These are phyloP conservation scores for Micractinium conductrix DNA, from an alignment of 139 green algal genomes.

Conservation along the genomic window DNA sequence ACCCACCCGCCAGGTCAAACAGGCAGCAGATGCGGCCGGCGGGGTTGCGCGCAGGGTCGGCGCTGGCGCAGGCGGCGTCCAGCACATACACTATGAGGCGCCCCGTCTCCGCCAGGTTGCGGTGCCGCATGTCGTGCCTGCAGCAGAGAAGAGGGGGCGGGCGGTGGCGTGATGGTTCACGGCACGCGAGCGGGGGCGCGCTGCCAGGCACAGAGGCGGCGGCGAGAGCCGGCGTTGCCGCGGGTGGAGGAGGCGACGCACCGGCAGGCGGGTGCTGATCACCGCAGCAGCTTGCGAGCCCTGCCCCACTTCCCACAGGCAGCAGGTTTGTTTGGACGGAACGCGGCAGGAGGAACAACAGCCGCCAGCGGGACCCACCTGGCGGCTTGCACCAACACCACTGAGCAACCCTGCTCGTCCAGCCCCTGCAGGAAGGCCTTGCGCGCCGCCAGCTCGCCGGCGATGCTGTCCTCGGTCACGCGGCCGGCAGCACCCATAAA, in stretches of 20 bases:
- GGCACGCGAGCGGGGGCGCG: too few relatives aligned
- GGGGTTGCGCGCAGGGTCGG: constrained; percentile 38
- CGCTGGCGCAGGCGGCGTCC: constrained; percentile 44
- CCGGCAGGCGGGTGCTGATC: too few relatives aligned
- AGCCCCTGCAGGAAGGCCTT: constrained; percentile 61
- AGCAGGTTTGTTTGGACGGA: neutral
- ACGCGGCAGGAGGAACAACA: neutral
- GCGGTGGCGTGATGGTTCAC: too few relatives aligned
- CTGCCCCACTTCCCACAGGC: too few relatives aligned
- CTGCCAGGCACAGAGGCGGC: too few relatives aligned
- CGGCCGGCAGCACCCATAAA: constrained; percentile 17
- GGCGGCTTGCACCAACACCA: constrained; percentile 46
- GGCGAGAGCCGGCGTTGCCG: too few relatives aligned
- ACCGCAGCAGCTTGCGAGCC: too few relatives aligned
- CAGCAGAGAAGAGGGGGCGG: neutral
- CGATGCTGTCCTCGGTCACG: constrained; percentile 46
- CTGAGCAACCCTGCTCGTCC: constrained; percentile 36
- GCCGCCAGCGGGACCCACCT: constrained; percentile 16
- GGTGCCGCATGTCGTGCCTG: constrained; percentile 32
- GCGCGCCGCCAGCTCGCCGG: constrained; percentile 45
- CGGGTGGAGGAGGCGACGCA: too few relatives aligned
- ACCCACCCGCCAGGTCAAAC: constrained; percentile 57
- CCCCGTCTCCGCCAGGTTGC: constrained; percentile 41
- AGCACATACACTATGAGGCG: constrained; percentile 52
- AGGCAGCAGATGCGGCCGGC: constrained; percentile 47